Conservation (phyloP, 2,329 filamentous ascomycete species). For the Stachybotrys chlorohalonatus region DNA sequence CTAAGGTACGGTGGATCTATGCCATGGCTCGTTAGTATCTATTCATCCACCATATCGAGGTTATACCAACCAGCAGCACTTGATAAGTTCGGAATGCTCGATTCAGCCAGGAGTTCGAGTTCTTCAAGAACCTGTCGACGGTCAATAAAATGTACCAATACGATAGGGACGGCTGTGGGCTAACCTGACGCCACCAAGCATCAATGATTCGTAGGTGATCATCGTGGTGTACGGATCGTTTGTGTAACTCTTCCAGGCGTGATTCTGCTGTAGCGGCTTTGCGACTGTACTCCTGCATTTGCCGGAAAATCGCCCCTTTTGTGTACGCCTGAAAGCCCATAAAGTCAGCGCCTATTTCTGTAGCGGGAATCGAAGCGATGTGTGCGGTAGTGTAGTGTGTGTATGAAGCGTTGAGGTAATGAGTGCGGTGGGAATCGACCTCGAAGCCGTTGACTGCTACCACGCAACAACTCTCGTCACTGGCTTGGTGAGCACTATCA, state of each 20-base stretch:
- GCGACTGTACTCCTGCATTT: slow-evolving; percentile 97
- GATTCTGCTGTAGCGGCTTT: slow-evolving; percentile 75
- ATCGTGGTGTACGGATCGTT: slow-evolving; percentile 73
- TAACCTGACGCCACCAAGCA: slow-evolving; percentile 88
- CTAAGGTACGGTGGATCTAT: slow-evolving; percentile 48
- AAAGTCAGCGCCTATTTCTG: slow-evolving; percentile 13
- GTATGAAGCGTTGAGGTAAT: not conserved
- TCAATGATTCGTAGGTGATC: slow-evolving; percentile 88
- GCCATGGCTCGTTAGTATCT: not conserved
- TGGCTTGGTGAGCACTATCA: slow-evolving; percentile 25
- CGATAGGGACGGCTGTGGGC: slow-evolving; percentile 15
- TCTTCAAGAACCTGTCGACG: slow-evolving; percentile 50
- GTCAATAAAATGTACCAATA: not conserved
- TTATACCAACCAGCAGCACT: slow-evolving; percentile 14
- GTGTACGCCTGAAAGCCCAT: slow-evolving; percentile 24
- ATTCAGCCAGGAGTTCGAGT: slow-evolving; percentile 48
- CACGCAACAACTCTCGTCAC: slow-evolving; percentile 23
- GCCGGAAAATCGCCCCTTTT: slow-evolving; percentile 92
- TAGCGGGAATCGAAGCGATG: slow-evolving; percentile 9
- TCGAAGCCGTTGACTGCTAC: slow-evolving; percentile 18
- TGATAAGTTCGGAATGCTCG: slow-evolving; percentile 24
- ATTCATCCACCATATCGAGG: no score
- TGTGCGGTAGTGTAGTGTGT: slow-evolving; percentile 4
- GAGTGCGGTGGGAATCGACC: slow-evolving; percentile 3
- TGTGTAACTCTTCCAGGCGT: slow-evolving; percentile 71